Percentiles rank a stretch among this genome's conserved stretches.
These are phyloP conservation scores for Alternaria sp. DNA, from an alignment of 2,329 filamentous ascomycete species.

Conservation along the genomic window DNA sequence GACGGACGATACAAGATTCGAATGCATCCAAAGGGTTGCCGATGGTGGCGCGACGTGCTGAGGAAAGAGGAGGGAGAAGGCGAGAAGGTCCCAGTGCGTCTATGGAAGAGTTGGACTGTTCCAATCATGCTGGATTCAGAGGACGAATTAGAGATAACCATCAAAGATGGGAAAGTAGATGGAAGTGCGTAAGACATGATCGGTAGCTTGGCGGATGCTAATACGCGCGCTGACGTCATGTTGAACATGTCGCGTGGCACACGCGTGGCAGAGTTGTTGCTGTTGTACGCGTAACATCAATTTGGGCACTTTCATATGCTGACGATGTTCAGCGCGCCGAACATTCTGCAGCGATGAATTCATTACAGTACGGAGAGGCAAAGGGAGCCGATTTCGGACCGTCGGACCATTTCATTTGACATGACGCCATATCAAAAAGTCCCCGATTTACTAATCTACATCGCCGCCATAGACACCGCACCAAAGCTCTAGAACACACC, in stretches of 20 bases:
- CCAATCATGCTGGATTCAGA: conserved; percentile 6
- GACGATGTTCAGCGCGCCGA: not conserved
- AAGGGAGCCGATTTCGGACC: conserved; percentile 16
- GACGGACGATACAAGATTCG: not conserved
- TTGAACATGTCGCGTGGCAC: not conserved
- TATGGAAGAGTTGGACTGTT: conserved; percentile 1
- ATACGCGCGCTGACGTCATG: conserved; percentile 8
- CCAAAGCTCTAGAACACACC: conserved; percentile 9
- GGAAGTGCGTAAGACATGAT: not conserved
- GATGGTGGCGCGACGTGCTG: not conserved
- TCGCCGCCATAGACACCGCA: not conserved
- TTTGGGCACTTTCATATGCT: not conserved
- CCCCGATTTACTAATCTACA: conserved; percentile 5
- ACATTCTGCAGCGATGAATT: not conserved
- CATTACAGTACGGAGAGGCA: not conserved
- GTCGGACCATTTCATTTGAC: conserved; percentile 9
- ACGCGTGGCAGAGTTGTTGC: not conserved
- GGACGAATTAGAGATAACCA: conserved; percentile 1
- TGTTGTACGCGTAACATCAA: not conserved
- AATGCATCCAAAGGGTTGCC: not conserved
- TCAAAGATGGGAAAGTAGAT: not conserved
- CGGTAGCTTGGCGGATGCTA: not conserved
- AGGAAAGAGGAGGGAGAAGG: conserved; percentile 1
- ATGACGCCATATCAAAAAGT: conserved; percentile 23
- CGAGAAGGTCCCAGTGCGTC: not conserved